A percentile compares a stretch with the other conserved stretches of the same genome.
Conservation (phyloP, 148 eudicot genomes). For the Amaranthus cruentus region DNA sequence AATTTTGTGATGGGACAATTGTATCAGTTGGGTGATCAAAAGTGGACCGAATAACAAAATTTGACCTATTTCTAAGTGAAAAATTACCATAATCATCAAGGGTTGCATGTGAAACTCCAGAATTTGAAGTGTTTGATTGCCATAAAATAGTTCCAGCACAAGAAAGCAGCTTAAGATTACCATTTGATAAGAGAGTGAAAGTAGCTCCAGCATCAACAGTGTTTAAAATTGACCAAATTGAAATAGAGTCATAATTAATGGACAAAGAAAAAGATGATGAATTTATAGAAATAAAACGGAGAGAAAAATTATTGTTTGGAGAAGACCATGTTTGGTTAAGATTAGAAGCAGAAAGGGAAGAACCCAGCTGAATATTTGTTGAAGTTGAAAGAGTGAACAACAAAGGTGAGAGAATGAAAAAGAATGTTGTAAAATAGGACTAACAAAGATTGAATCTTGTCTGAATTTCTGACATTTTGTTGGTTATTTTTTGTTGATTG, state of each 20-base stretch:
- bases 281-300: background rate
- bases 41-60: slow-evolving; percentile 41
- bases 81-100: slow-evolving; percentile 58
- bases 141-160: slow-evolving; percentile 43
- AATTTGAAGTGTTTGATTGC: slow-evolving; percentile 49
- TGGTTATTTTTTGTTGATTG: no score
- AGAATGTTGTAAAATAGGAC: no score
- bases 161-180: slow-evolving; percentile 42
- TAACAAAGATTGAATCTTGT: no score
- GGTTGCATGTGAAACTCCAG: slow-evolving; percentile 43
- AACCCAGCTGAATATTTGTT: slow-evolving; percentile 35
- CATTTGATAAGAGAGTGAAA: slow-evolving; percentile 36
- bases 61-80: slow-evolving; percentile 37
- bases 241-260: slow-evolving; percentile 21
- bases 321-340: slow-evolving; percentile 25
- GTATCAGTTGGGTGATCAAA: slow-evolving; percentile 62
- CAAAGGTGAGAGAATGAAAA: no score
- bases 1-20: slow-evolving; percentile 53
- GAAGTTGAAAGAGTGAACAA: slow-evolving; percentile 10
- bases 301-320: slow-evolving; percentile 32
- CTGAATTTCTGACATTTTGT: no score
- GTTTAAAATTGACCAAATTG: slow-evolving; percentile 44
- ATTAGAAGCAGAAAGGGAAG: slow-evolving; percentile 45
- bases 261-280: slow-evolving; percentile 26
- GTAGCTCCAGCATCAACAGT: slow-evolving; percentile 7